Percentiles rank a stretch among this genome's conserved stretches.
Evolutionary conservation across 2,329 filamentous ascomycete species (phyloP).

Genomic region (Phaeosphaeriaceae sp.): DNA sequence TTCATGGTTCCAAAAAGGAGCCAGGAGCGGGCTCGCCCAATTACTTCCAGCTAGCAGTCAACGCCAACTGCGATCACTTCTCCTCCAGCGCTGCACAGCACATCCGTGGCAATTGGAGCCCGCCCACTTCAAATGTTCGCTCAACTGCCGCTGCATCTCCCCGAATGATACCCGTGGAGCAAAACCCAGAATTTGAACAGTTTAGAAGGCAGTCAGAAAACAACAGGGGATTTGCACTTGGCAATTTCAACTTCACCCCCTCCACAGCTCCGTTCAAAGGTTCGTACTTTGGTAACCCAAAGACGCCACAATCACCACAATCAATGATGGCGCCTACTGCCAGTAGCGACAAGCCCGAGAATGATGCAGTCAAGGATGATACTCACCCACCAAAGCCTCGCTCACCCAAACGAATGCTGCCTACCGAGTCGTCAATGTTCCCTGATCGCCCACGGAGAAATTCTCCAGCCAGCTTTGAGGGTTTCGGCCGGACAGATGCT

Average conservation of each 20-base stretch:
- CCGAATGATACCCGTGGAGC: conserved; percentile 72
- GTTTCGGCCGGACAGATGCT: conserved; percentile 41
- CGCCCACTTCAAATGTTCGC: conserved; percentile 72
- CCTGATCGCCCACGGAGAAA: conserved; percentile 53
- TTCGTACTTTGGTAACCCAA: conserved; percentile 29
- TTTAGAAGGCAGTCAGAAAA: conserved; percentile 73
- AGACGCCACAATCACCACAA: conserved; percentile 46
- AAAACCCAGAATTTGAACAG: conserved; percentile 81
- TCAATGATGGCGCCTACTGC: conserved; percentile 29
- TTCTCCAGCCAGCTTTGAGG: conserved; percentile 56
- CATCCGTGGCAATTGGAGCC: conserved; percentile 75
- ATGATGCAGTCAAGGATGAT: conserved; percentile 20
- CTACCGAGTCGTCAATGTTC: conserved; percentile 51
- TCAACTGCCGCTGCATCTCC: conserved; percentile 73
- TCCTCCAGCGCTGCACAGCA: conserved; percentile 66
- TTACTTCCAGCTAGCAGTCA: conserved; percentile 81
- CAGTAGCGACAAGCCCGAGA: conserved; percentile 12
- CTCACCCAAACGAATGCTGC: conserved; percentile 59
- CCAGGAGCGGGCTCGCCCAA: conserved; percentile 69
- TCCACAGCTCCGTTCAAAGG: conserved; percentile 34
- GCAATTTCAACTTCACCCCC: conserved; percentile 51
- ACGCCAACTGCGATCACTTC: conserved; percentile 65
- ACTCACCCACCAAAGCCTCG: conserved; percentile 37
- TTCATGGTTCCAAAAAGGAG: conserved; percentile 32
- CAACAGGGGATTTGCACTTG: conserved; percentile 56